These are phyloP conservation scores for Kwoniella mangroviensis DNA, from an alignment of 768 basidiomycete genomes.

Conservation along the genomic window DNA sequence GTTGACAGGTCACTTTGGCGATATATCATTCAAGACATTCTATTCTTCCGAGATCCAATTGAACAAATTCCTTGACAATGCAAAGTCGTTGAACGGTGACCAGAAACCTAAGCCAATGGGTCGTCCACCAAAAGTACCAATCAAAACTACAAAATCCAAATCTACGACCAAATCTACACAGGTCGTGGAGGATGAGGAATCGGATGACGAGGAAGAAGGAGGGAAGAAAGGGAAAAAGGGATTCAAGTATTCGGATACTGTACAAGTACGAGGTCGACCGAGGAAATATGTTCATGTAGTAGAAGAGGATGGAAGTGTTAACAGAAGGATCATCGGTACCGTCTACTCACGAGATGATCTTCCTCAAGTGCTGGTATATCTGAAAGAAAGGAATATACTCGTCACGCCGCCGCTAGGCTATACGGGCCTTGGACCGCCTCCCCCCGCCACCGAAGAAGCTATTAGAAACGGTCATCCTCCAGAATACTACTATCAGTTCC, in stretches of 20 bases:
- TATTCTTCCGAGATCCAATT: slow-evolving; percentile 15
- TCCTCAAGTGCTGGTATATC: slow-evolving; percentile 44
- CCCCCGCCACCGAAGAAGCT: slow-evolving; percentile 26
- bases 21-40: slow-evolving; percentile 28
- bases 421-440: slow-evolving; percentile 40
- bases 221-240: not conserved
- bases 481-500: slow-evolving; percentile 33
- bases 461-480: slow-evolving; percentile 37
- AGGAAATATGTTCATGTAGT: slow-evolving; percentile 55
- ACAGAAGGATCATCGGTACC: slow-evolving; percentile 42
- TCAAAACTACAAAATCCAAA: not conserved
- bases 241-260: slow-evolving; percentile 26
- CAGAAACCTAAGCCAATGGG: not conserved
- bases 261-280: slow-evolving; percentile 48
- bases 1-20: slow-evolving; percentile 38
- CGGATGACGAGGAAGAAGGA: not conserved
- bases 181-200: slow-evolving; percentile 1
- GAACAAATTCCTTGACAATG: slow-evolving; percentile 9
- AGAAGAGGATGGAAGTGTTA: slow-evolving; percentile 51
- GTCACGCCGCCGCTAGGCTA: slow-evolving; percentile 42
- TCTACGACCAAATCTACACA: not conserved
- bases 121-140: not conserved
- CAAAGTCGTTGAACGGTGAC: not conserved
- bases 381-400: slow-evolving; percentile 35
- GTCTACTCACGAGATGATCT: slow-evolving; percentile 41